phyloP scores from a whole-genome alignment of 768 basidiomycete genomes.

The Glaciozyma martinii region DNA sequence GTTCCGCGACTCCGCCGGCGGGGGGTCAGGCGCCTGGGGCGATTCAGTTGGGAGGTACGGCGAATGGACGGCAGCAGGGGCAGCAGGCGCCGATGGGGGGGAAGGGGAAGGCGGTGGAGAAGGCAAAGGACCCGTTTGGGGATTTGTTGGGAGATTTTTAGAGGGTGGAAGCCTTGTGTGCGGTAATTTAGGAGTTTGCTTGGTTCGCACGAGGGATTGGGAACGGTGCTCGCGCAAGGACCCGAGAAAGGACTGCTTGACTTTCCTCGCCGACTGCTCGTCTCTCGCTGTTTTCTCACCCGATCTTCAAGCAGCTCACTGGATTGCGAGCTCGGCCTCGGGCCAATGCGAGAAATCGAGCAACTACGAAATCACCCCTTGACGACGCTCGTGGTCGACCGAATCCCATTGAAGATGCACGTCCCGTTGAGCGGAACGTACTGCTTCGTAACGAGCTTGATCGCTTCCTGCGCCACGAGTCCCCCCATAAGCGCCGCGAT shows the following conservation, averaged over 20 bases:
- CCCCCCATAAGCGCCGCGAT: constrained; percentile 90
- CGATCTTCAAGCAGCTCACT: too few species aligned
- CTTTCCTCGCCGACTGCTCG: too few species aligned
- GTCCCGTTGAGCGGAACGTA: constrained; percentile 62
- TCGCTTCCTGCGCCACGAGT: constrained; percentile 86
- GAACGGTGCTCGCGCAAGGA: too few species aligned
- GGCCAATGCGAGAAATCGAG: too few species aligned
- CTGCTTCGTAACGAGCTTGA: constrained; percentile 93
- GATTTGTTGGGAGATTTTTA: constrained; percentile 39
- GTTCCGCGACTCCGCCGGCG: background rate
- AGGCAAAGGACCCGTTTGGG: constrained; percentile 40
- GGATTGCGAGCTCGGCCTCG: too few species aligned
- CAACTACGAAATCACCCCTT: background rate
- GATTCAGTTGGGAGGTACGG: background rate
- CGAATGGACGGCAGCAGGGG: too few species aligned
- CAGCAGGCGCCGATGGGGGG: background rate
- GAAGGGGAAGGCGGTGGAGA: background rate
- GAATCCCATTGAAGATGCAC: constrained; percentile 1
- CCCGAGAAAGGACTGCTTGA: too few species aligned
- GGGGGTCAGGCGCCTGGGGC: background rate
- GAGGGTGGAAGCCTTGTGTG: too few species aligned
- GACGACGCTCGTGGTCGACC: background rate
- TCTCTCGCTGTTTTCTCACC: too few species aligned
- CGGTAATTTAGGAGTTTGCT: too few species aligned
- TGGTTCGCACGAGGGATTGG: too few species aligned